Base-by-base conservation (phyloP, 352 stramenopile genomes). In the Globisporangium cederbergense region DNA sequence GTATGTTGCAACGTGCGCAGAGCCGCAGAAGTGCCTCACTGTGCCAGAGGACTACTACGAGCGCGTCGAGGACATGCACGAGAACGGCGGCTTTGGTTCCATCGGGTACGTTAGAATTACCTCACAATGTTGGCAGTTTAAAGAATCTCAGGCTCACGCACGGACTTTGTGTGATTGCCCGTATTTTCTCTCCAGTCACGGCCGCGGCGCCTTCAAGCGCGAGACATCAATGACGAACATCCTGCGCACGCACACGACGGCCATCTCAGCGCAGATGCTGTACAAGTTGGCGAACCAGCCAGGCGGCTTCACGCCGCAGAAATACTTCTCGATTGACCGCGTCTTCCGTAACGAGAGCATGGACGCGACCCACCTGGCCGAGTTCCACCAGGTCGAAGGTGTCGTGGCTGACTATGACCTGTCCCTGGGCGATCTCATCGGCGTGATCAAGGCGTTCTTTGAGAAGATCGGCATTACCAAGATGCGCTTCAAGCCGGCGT, bases 261-360 rank as follows among this genome's bases (percentile, higher is more conserved):
- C 97, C 32, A 97, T 99, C 63, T 99, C 97, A 22, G 97, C 93
- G 58, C 97, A 98, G 77, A 99, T 99, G 97, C 83, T 99, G 54
- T 99, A 99, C 89, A 98, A 99, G 74, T 81, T 99, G 43, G 90
- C 86, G 45, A 92, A 96, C 71, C 89, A 98, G 76, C 79, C 90
- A 5, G 97, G 96, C 52, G 97, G 96, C 38, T 99, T 99, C 84
- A 96, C 83, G 60, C 98, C 98, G 22, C 89, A 97, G 57, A 97
- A 98, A 67, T 99, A 99, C 79, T 99, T 99, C 75, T 98, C 90
- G 36, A 99, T 99, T 73, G 98, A 99, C 77, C 93, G 98, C 60
- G 98, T 99, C 32, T 99, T 99, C 83, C 91, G 98, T 68, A 99
- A 99, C 81, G 98, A 99, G 79, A 98, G 87, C 61, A 99, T 99